These are phyloP conservation scores for Paxillus involutus DNA, from an alignment of 768 basidiomycete genomes.

Conservation along the genomic window DNA sequence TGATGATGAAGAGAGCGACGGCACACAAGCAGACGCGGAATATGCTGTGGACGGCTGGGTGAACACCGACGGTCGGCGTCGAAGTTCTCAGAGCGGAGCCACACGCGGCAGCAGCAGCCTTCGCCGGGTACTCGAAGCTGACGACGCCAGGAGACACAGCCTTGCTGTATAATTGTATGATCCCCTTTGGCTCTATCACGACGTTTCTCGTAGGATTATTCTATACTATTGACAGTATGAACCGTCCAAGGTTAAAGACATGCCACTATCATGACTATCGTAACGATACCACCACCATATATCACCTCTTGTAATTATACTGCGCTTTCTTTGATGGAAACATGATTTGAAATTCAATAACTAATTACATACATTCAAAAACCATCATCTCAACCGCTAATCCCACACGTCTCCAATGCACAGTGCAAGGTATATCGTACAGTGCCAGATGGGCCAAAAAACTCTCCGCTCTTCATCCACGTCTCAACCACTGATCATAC, in stretches of 20 bases:
- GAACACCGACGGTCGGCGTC: constrained; percentile 57
- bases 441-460: not conserved
- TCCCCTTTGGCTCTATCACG: constrained; percentile 15
- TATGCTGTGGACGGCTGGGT: constrained; percentile 46
- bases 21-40: constrained; percentile 72
- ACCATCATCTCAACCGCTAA: no score
- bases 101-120: constrained; percentile 24
- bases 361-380: not conserved
- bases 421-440: no score
- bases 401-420: no score
- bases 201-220: constrained; percentile 33
- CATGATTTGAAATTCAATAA: not conserved
- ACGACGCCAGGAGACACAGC: constrained; percentile 64
- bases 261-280: constrained; percentile 24
- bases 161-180: constrained; percentile 52
- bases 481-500: no score
- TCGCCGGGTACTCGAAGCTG: constrained; percentile 38
- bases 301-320: constrained; percentile 30
- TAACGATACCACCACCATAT: constrained; percentile 19
- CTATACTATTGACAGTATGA: constrained; percentile 33
- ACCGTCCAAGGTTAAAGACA: constrained; percentile 9
- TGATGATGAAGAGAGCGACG: constrained; percentile 62
- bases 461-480: not conserved
- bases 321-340: constrained; percentile 3
- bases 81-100: constrained; percentile 29